phyloP scores from a whole-genome alignment of 768 basidiomycete species.

The Mycena filopes region DNA sequence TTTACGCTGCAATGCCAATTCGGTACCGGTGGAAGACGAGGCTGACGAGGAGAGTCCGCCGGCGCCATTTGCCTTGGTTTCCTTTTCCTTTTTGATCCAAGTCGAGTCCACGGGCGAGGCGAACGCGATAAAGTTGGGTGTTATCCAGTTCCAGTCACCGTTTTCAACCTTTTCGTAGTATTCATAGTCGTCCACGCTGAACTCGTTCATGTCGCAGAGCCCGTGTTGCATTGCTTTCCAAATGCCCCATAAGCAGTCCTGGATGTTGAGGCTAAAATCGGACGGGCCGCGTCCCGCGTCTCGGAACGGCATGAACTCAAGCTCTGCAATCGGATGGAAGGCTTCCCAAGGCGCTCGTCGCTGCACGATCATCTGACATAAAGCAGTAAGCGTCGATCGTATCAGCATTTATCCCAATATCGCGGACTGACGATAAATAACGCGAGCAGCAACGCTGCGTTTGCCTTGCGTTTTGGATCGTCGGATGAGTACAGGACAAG shows the following conservation, averaged over 20 bases:
- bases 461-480: constrained; percentile 89
- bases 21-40: constrained; percentile 45
- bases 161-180: constrained; percentile 96
- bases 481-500: constrained; percentile 90
- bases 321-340: constrained; percentile 90
- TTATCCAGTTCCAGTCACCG: constrained; percentile 96
- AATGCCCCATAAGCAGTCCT: constrained; percentile 89
- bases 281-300: constrained; percentile 94
- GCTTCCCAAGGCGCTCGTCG: constrained; percentile 93
- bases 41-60: constrained; percentile 32
- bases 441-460: constrained; percentile 93
- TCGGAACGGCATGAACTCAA: constrained; percentile 95
- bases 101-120: constrained; percentile 88
- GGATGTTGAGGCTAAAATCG: constrained; percentile 93
- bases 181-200: constrained; percentile 93
- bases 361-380: constrained; percentile 87
- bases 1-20: constrained; percentile 78
- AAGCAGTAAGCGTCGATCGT: constrained; percentile 28
- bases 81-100: constrained; percentile 84
- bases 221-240: constrained; percentile 94
- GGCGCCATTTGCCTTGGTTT: constrained; percentile 58
- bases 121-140: constrained; percentile 92
- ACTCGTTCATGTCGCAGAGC: constrained; percentile 94
- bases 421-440: constrained; percentile 82
- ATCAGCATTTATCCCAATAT: constrained; percentile 14